phyloP scores from a whole-genome alignment of 2,329 filamentous ascomycete genomes.

The Neonectria magnoliae region DNA sequence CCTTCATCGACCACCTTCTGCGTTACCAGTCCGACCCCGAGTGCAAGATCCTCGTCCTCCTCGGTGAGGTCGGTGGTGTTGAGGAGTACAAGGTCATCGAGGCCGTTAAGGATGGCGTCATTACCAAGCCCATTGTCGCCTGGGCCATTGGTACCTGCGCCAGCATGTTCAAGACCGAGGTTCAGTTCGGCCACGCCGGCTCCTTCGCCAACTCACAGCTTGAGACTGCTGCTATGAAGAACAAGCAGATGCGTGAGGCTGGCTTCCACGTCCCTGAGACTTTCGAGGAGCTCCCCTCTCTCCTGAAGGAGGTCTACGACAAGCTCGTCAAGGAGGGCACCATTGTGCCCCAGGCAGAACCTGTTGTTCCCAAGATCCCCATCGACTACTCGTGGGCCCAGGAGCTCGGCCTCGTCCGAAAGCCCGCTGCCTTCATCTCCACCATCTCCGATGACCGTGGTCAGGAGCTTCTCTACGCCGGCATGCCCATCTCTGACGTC shows the following conservation, averaged over 20 bases:
- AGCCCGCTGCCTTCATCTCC: slow-evolving; percentile 99
- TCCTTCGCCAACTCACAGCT: slow-evolving; percentile 99
- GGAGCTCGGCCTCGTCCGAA: slow-evolving; percentile 98
- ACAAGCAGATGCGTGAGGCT: slow-evolving; percentile 94
- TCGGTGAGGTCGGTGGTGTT: slow-evolving; percentile 98
- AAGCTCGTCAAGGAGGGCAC: slow-evolving; percentile 85
- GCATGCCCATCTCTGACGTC: slow-evolving; percentile 99
- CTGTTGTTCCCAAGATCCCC: slow-evolving; percentile 96
- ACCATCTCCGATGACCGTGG: slow-evolving; percentile 99
- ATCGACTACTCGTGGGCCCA: slow-evolving; percentile 99
- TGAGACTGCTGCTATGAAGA: slow-evolving; percentile 96
- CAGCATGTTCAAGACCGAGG: slow-evolving; percentile 99
- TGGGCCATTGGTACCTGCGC: slow-evolving; percentile 99
- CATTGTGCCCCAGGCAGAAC: slow-evolving; percentile 88
- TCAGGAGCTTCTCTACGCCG: slow-evolving; percentile 97
- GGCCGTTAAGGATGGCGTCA: slow-evolving; percentile 90
- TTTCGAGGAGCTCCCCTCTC: slow-evolving; percentile 90
- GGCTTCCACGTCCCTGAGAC: slow-evolving; percentile 95
- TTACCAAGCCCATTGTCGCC: slow-evolving; percentile 98
- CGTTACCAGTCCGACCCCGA: slow-evolving; percentile 96
- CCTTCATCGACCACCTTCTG: slow-evolving; percentile 98
- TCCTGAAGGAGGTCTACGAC: slow-evolving; percentile 85
- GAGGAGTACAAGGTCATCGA: slow-evolving; percentile 99
- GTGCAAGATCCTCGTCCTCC: slow-evolving; percentile 95
- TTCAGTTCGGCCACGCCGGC: slow-evolving; percentile 98